Evolutionary conservation across 1,284 basidiomycete species (phyloP).

Genomic region (Vanrija sp.): DNA sequence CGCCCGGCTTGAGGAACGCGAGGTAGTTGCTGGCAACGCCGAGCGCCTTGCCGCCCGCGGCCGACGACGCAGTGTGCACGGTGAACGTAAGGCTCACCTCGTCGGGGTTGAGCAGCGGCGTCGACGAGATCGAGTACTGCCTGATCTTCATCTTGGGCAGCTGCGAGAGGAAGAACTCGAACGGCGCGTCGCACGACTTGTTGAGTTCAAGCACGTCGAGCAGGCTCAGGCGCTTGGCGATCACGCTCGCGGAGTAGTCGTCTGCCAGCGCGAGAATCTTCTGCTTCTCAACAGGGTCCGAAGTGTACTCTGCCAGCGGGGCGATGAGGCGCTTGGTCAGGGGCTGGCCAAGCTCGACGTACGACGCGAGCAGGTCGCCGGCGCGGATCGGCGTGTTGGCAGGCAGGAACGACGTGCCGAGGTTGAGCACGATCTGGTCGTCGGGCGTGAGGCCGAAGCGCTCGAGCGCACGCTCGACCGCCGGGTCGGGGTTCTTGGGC

Average conservation of each 20-base stretch:
- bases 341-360: constrained; percentile 52
- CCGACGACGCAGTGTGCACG: constrained; percentile 50
- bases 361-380: constrained; percentile 50
- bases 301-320: constrained; percentile 10
- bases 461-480: constrained; percentile 6
- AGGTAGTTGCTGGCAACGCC: constrained; percentile 57
- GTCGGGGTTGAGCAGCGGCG: constrained; percentile 53
- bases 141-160: constrained; percentile 22
- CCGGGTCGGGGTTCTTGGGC: constrained; percentile 16
- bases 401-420: constrained; percentile 40
- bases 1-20: constrained; percentile 51
- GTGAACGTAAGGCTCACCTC: constrained; percentile 54
- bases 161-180: constrained; percentile 16
- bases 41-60: constrained; percentile 42
- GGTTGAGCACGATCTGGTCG: constrained; percentile 21
- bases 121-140: constrained; percentile 52
- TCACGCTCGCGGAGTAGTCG: constrained; percentile 22
- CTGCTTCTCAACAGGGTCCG: constrained; percentile 1
- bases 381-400: constrained; percentile 48
- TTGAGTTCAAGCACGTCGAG: constrained; percentile 50
- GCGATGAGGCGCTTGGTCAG: constrained; percentile 24
- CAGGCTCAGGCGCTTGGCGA: constrained; percentile 50
- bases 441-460: constrained; percentile 11
- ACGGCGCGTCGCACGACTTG: constrained; percentile 43
- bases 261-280: constrained; percentile 10